Base-by-base conservation (phyloP, 176 grass and related monocot genomes). In the Oryza brachyantha region DNA sequence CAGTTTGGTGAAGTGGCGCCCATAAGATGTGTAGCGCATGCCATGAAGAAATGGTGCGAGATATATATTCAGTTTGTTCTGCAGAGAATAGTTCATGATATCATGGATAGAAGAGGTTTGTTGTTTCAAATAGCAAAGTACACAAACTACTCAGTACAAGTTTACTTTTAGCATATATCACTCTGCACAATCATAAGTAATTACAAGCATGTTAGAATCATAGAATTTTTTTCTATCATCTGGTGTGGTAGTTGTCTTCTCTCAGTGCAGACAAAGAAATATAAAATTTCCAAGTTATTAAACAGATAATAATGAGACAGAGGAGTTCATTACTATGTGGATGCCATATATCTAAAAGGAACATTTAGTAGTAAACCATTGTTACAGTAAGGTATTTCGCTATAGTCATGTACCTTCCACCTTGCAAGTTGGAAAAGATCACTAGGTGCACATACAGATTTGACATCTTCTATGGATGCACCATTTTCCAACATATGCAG, bases 1-100 rank as follows among this genome's bases (percentile, higher is more conserved):
- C 64, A 86, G 22, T 83, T 93, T 90, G 12, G 91, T 93, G 61
- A 93, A 93, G 78, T 93, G 88, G 17, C 91, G 91, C 25, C 91
- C 91, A 88, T 83, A 93, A 50, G 91, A 88, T 81, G 91, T 93
- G 45, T 93, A 93, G 29, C 88, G 91, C 79, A 85, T 86, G 42
- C 91, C 88, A 93, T 90, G 85, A 72, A 93, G 39, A 85, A 93
- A 93, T 0, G 91, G 91, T 35, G 91, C 88, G 61, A 93, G 85
- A 86, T 42, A 86, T 80, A 93, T 41, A 62, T 34, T 77, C 59
- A 88, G 42, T 62, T 88, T 93, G 50, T 88, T 87, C 91, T 93
- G 82, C 29, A 60, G 14, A 31, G 58, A 62, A 79, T 76, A 75
- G 48, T 9, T 66, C 28, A 46, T 12, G 10, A 64, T 59, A 25